phyloP scores from a whole-genome alignment of 129 eudicot species.

The Tagetes patula region DNA sequence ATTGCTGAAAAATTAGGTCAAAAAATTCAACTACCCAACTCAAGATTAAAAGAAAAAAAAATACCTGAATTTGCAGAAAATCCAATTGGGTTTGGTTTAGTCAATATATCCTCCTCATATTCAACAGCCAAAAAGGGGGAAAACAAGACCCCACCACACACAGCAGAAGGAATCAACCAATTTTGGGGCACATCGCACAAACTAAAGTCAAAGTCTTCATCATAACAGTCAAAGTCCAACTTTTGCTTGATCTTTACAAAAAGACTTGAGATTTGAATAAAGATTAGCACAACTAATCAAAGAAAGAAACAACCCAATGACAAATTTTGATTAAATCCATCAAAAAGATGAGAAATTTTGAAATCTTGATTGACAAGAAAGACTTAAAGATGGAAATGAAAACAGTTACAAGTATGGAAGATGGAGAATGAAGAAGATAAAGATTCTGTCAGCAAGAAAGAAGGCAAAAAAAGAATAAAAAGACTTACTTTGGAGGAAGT shows the following conservation, averaged over 20 bases:
- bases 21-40: conserved; percentile 11
- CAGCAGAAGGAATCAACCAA: conserved; percentile 30
- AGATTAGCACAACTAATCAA: conserved; percentile 5
- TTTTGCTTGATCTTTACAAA: conserved; percentile 25
- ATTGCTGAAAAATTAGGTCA: conserved; percentile 16
- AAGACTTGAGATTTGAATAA: conserved; percentile 38
- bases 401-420: conserved; percentile 14
- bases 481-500: conserved; percentile 47
- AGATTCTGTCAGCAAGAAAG: conserved; percentile 45
- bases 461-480: conserved; percentile 36
- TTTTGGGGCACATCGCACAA: conserved; percentile 27
- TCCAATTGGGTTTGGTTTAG: conserved; percentile 25
- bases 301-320: conserved; percentile 15
- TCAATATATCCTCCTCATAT: conserved; percentile 29
- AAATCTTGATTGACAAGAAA: conserved; percentile 14
- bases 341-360: not conserved
- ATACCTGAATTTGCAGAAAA: conserved; percentile 24
- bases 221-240: conserved; percentile 32
- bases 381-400: conserved; percentile 6
- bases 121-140: conserved; percentile 35
- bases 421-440: conserved; percentile 26
- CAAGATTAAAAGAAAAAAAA: conserved; percentile 26
- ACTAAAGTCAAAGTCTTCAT: conserved; percentile 32
- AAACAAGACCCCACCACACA: conserved; percentile 37
- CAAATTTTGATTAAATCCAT: not conserved